Evolutionary conservation across 495 filamentous ascomycete species (phyloP), one percentile per base, ranked within the genome.

Genomic region (Pyronema omphalodes): DNA sequence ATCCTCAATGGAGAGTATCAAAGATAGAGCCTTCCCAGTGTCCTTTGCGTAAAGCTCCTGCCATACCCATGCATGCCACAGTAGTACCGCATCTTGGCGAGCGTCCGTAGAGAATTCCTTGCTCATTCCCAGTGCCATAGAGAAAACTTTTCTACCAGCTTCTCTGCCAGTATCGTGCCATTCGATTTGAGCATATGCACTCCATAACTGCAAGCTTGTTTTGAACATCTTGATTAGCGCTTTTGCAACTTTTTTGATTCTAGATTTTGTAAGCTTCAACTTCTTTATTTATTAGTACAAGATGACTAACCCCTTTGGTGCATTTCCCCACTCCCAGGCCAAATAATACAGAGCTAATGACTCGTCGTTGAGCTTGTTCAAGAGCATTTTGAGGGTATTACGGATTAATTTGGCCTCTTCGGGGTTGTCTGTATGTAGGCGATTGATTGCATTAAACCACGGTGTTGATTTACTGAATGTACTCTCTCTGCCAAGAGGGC

Each of bases 61-160:
- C 85, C 83, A 89, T 6, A 80, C 69, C 77, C 83, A 88, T 6
- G 74, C 79, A 46, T 71, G 76, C 76, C 79, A 88, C 0, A 91
- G 68, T 11, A 81, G 55, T 15, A 79, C 70, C 17, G 57, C 60
- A 37, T 76, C 68, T n/a, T 66, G 58, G 45, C 60, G 62, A 40
- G 72, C 66, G 11, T 46, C 40, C 11, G 68, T 64, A 7, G 67
- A 57, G 9, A 76, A 70, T 4, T 60, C 67, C 37, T 63, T 63
- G 47, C 70, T 71, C 76, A 81, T 78, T 4, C 70, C 68, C 12
- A 86, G 66, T 14, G 84, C 76, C 0, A 79, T 80, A 9, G 72
- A 64, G 62, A 86, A 77, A n/a, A 91, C 76, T 43, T 76, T 74
- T 17, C 74, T 66, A 23, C 84, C 78, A 49, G 73, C 67, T 6